Evolutionary conservation across 1,139 yeast species (phyloP).

Genomic region (Debaryomyces sp.): DNA sequence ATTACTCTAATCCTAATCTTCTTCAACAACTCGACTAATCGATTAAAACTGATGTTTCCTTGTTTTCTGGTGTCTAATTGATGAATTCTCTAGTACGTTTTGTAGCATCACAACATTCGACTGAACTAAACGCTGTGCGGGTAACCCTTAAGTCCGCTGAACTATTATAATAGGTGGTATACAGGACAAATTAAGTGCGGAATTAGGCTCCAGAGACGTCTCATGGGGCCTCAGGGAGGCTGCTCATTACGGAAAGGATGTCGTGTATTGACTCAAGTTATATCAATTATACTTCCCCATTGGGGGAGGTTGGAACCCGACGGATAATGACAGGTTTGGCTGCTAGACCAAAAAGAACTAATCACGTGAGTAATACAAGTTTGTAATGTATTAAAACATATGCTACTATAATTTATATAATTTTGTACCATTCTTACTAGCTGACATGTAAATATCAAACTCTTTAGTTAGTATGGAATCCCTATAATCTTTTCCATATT

Average conservation of each 20-base stretch:
- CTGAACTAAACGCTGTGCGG: slow-evolving; percentile 7
- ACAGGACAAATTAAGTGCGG: not conserved
- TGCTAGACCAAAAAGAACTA: no score
- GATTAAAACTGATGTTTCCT: slow-evolving; percentile 1
- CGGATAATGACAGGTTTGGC: not conserved
- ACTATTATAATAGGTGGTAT: not conserved
- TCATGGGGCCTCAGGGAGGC: not conserved
- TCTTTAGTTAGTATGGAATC: not conserved
- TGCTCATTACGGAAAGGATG: not conserved
- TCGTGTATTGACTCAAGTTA: not conserved
- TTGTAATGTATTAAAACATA: no score
- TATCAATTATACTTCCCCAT: not conserved
- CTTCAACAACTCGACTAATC: slow-evolving; percentile 3
- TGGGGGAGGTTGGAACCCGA: not conserved
- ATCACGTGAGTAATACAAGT: no score
- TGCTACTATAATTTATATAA: not conserved
- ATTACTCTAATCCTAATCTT: not conserved
- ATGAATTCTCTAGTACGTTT: slow-evolving; percentile 2
- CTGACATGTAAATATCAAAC: not conserved
- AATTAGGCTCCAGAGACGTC: not conserved
- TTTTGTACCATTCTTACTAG: not conserved
- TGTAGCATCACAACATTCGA: slow-evolving; percentile 13
- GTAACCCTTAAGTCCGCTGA: slow-evolving; percentile 1
- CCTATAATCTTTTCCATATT: slow-evolving; percentile 6
- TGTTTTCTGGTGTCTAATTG: not conserved